Conservation (phyloP, 1,284 basidiomycete genomes). For the Rhodotorula sp. region DNA sequence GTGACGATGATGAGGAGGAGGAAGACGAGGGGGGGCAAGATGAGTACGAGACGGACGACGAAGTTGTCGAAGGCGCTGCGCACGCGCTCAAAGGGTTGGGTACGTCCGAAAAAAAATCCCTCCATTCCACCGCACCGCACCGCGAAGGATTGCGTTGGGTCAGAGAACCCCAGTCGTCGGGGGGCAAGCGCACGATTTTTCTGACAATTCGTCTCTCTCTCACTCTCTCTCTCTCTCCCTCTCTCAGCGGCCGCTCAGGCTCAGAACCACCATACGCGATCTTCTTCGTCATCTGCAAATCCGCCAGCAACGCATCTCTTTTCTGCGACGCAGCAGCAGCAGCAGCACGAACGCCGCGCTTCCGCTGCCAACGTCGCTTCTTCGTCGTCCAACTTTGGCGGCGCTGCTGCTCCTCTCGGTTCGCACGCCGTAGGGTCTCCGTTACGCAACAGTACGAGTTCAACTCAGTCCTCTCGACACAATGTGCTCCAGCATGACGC, state of each 20-base stretch:
- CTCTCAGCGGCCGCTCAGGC: neutral
- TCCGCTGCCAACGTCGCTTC: neutral
- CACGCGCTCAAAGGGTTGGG: conserved; percentile 18
- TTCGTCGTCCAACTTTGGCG: neutral
- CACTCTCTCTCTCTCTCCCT: neutral
- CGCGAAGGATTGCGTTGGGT: no score
- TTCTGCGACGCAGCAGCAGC: neutral
- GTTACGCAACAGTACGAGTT: neutral
- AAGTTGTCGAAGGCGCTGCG: conserved; percentile 22
- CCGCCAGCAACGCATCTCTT: neutral
- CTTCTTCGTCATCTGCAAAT: neutral
- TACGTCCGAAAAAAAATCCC: neutral
- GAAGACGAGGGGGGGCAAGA: neutral
- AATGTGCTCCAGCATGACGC: neutral
- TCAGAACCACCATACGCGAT: neutral
- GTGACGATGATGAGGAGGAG: neutral
- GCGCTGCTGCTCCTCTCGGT: neutral
- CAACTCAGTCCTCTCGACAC: neutral
- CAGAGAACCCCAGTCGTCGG: no score
- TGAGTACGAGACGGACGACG: conserved; percentile 1
- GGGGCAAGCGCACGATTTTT: no score
- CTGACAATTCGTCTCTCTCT: no score
- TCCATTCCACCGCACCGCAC: no score
- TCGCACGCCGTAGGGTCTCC: neutral
- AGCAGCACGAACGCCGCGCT: no score